A percentile compares a stretch with the other conserved stretches of the same genome.
Conservation (phyloP, 2,329 filamentous ascomycete species). For the Fusarium scirpi region DNA sequence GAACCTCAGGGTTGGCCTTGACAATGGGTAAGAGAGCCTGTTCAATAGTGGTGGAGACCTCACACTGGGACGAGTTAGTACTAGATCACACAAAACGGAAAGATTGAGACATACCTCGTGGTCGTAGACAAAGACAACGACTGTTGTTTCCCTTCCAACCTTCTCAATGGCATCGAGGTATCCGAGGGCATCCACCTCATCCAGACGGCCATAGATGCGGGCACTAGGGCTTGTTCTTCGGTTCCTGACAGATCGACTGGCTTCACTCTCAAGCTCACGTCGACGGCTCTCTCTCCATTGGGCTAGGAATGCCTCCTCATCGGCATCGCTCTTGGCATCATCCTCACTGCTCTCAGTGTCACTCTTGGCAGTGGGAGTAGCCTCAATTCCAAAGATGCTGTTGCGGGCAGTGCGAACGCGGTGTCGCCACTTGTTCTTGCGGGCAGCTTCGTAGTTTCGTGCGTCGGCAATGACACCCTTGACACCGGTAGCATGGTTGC, state of each 20-base stretch:
- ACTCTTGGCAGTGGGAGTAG: slow-evolving; percentile 47
- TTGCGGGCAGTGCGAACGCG: slow-evolving; percentile 65
- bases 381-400: slow-evolving; percentile 65
- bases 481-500: slow-evolving; percentile 79
- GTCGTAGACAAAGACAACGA: slow-evolving; percentile 95
- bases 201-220: slow-evolving; percentile 81
- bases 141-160: slow-evolving; percentile 81
- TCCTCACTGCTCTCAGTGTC: slow-evolving; percentile 62
- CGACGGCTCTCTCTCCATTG: slow-evolving; percentile 87
- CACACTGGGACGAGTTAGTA: slow-evolving; percentile 68
- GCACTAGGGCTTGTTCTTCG: slow-evolving; percentile 81
- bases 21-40: slow-evolving; percentile 82
- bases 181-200: slow-evolving; percentile 87
- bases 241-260: slow-evolving; percentile 66
- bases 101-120: slow-evolving; percentile 73
- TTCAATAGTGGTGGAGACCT: slow-evolving; percentile 83
- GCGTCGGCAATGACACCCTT: slow-evolving; percentile 91
- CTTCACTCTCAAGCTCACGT: slow-evolving; percentile 77
- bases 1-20: slow-evolving; percentile 74
- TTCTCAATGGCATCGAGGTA: slow-evolving; percentile 98
- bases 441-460: slow-evolving; percentile 78
- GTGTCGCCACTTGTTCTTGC: slow-evolving; percentile 66
- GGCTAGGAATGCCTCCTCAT: slow-evolving; percentile 84
- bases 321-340: slow-evolving; percentile 63
- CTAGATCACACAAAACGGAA: neutral